Evolutionary conservation across 805 yeast species (phyloP).

Genomic region (Starmerella vaccinii): DNA sequence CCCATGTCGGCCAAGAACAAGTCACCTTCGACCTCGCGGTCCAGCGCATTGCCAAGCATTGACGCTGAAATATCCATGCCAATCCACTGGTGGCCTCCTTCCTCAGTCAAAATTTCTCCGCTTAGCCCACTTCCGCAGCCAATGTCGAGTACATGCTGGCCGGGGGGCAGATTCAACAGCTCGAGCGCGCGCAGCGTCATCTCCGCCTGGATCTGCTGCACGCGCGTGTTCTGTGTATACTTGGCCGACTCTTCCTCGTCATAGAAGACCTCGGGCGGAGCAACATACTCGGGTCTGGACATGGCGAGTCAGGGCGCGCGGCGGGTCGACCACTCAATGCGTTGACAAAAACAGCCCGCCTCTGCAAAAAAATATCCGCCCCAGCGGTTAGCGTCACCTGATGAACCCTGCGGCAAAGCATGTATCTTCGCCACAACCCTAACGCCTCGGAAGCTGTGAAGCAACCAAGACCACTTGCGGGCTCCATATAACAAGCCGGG

Average conservation of each 20-base stretch:
- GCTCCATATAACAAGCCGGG: too few relatives aligned
- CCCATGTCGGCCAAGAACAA: conserved; percentile 88
- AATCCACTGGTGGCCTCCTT: conserved; percentile 76
- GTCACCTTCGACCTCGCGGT: conserved; percentile 89
- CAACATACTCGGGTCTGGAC: conserved; percentile 94
- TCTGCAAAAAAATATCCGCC: not conserved
- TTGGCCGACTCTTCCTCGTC: conserved; percentile 82
- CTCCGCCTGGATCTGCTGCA: conserved; percentile 94
- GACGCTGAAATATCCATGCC: conserved; percentile 96
- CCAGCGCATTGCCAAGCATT: conserved; percentile 90
- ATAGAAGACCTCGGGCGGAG: conserved; percentile 94
- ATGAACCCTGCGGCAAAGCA: not conserved
- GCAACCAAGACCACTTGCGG: not conserved
- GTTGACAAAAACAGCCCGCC: too few relatives aligned
- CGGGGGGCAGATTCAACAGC: conserved; percentile 60
- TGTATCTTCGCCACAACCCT: not conserved
- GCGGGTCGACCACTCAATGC: too few relatives aligned
- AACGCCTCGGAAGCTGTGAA: too few relatives aligned
- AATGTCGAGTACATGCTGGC: conserved; percentile 66
- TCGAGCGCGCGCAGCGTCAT: conserved; percentile 94
- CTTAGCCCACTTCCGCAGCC: conserved; percentile 97
- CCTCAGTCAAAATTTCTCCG: conserved; percentile 89
- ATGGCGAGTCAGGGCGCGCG: too few relatives aligned
- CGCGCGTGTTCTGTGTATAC: conserved; percentile 89
- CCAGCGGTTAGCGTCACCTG: not conserved